A percentile compares a stretch with the other conserved stretches of the same genome.
Conservation (phyloP, 202 grass and related monocot genomes). For the Panicum hallii region DNA sequence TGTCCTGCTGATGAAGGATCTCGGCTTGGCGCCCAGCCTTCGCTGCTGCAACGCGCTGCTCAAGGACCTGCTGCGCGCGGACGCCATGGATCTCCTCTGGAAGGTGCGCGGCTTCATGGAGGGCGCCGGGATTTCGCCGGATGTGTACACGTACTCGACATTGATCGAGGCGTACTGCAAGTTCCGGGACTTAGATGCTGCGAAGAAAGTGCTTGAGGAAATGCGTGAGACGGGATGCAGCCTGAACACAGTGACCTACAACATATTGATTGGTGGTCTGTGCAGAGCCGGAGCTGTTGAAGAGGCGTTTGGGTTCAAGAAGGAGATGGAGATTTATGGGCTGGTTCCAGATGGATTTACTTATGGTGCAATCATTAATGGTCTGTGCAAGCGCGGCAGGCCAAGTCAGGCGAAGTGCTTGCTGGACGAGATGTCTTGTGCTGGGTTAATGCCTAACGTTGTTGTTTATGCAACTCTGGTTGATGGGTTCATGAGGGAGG, state of each 20-base stretch:
- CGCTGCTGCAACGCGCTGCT: conserved; percentile 75
- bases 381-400: conserved; percentile 56
- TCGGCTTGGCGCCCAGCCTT: conserved; percentile 52
- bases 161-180: conserved; percentile 61
- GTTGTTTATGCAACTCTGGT: conserved; percentile 66
- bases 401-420: conserved; percentile 59
- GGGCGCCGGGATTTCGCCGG: conserved; percentile 30
- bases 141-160: conserved; percentile 73
- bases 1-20: conserved; percentile 58
- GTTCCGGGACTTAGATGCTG: conserved; percentile 50
- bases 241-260: conserved; percentile 64
- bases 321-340: conserved; percentile 65
- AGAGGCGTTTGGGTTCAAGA: conserved; percentile 74
- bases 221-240: conserved; percentile 62
- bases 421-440: conserved; percentile 63
- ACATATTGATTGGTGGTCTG: conserved; percentile 68
- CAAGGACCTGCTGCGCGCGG: conserved; percentile 67
- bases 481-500: conserved; percentile 74
- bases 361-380: conserved; percentile 60
- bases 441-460: conserved; percentile 49
- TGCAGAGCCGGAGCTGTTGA: conserved; percentile 61
- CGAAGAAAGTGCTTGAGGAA: conserved; percentile 60
- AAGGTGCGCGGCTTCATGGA: conserved; percentile 65
- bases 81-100: conserved; percentile 70
- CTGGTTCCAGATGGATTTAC: conserved; percentile 60